Base-by-base conservation (phyloP, 768 basidiomycete species). In the Rhodotorula graminis region DNA sequence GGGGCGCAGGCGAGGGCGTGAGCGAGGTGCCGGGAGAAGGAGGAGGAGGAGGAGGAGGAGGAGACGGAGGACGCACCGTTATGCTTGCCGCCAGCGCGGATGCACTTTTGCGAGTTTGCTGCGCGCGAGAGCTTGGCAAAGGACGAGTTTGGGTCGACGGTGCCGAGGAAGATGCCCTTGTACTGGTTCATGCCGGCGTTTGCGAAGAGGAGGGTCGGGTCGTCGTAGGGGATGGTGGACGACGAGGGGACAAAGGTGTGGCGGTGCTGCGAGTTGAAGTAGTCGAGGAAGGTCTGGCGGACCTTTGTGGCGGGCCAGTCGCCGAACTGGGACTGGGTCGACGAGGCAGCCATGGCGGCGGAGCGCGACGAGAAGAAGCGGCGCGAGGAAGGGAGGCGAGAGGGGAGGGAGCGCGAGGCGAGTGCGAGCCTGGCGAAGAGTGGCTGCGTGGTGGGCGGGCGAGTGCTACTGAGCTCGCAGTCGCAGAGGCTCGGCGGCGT, bases 81-180 rank as follows among this genome's bases (percentile, higher is more conserved):
- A 82, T 99, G 96, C 82, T 99, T 99, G 79, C 96, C 96, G 47
- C 96, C 96, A 4, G 96, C 96, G 69, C 96, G 86, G 77, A 99
- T 99, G 82, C 96, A 99, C 82, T 99, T 99, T 81, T 99, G 96
- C 63, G 87, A 89, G 83, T 98, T 99, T 82, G 89, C 92, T 4
- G 94, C 96, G 78, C 96, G 90, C 80, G 89, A 92, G 73, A 96
- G 84, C 80, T 90, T 93, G 69, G 90, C 86, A 77, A 96, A 86
- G 56, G 93, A 91, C 3, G 94, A 96, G 77, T 92, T 85, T 44
- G 95, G 93, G 82, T 98, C 96, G 72, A 95, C 93, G 12, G 90
- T 97, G 75, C 95, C 95, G n/a, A 99, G 86, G 82, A 99, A 98
- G 74, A 99, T 92, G 56, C 91, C 84, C 83, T 99, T 98, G 85